Evolutionary conservation across 108 stramenopile species (phyloP).

Genomic region (Nannochloropsis oceanica): DNA sequence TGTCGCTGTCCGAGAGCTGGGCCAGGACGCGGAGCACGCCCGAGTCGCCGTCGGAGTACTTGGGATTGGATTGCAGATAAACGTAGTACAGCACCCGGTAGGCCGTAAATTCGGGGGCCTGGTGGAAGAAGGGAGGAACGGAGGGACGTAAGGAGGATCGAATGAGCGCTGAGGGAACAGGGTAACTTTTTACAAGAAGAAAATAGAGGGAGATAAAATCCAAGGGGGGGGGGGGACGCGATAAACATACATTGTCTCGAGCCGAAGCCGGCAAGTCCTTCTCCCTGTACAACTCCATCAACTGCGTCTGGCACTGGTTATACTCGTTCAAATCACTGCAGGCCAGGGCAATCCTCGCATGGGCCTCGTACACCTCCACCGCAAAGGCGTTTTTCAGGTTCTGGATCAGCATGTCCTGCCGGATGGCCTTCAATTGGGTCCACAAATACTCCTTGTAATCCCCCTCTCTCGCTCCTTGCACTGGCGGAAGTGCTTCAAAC

Average conservation of each 20-base stretch:
- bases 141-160: background rate
- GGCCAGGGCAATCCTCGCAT: slow-evolving; percentile 73
- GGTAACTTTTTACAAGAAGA: too few species aligned
- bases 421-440: slow-evolving; percentile 77
- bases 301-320: slow-evolving; percentile 89
- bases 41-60: slow-evolving; percentile 24
- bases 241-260: background rate
- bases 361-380: slow-evolving; percentile 78
- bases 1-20: slow-evolving; percentile 9
- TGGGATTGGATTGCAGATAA: slow-evolving; percentile 32
- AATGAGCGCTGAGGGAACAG: background rate
- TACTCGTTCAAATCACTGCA: slow-evolving; percentile 51
- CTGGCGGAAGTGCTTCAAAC: background rate
- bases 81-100: slow-evolving; percentile 44
- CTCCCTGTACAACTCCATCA: slow-evolving; percentile 34
- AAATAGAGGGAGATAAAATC: background rate
- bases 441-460: slow-evolving; percentile 57
- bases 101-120: slow-evolving; percentile 37
- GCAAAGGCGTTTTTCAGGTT: slow-evolving; percentile 66
- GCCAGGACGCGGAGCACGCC: slow-evolving; percentile 19
- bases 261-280: background rate
- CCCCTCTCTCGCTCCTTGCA: slow-evolving; percentile 9
- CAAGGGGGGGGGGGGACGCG: background rate
- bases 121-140: background rate
- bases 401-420: slow-evolving; percentile 88